Base-by-base conservation (phyloP, 495 filamentous ascomycete genomes). In the Clavariopsis aquatica region DNA sequence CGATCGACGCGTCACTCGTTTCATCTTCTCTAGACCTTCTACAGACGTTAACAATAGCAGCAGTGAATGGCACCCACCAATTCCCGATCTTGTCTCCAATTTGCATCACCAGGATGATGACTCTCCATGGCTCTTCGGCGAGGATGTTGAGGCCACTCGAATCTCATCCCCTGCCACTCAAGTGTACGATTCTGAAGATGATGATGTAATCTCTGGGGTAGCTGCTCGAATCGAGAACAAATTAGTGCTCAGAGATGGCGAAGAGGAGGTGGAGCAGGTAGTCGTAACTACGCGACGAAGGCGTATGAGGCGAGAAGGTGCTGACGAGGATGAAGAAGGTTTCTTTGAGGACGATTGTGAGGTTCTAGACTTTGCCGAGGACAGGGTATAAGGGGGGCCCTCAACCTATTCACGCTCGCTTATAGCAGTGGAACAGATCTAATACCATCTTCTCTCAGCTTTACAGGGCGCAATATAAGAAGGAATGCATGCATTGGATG, bases 271-370 rank as follows among this genome's bases (percentile, higher is more conserved):
- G 49, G 87, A 89, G 73, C 87, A 92, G 75, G 86, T 95, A 28
- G 85, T 93, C 36, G 84, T 92, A 23, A 93, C 89, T 10, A 93
- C 90, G 1, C 79, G 90, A 45, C 78, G 88, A 77, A 77, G 89
- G 83, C 77, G 87, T 71, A 78, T 72, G 70, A 76, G 73, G 72
- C 72, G 77, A 24, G 64, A 68, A 28, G 70, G 57, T 10, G 49
- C 8, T 8, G 60, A 58, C 26, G 70, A 66, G 19, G 82, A 81
- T 24, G 83, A 85, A 17, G 89, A 93, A 38, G 92, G 91, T 2
- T 94, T 96, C 75, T 96, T 96, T 69, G 92, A 96, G 74, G 91
- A 96, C 71, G 92, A 94, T 73, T 93, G 89, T 71, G 92, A 95
- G 71, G 89, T 96, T 60, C 79, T 96, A 68, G 92, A 96, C 78